Evolutionary conservation across 495 filamentous ascomycete genomes (phyloP), one percentile per base, ranked within the genome.

Genomic region (Poronia punctata): DNA sequence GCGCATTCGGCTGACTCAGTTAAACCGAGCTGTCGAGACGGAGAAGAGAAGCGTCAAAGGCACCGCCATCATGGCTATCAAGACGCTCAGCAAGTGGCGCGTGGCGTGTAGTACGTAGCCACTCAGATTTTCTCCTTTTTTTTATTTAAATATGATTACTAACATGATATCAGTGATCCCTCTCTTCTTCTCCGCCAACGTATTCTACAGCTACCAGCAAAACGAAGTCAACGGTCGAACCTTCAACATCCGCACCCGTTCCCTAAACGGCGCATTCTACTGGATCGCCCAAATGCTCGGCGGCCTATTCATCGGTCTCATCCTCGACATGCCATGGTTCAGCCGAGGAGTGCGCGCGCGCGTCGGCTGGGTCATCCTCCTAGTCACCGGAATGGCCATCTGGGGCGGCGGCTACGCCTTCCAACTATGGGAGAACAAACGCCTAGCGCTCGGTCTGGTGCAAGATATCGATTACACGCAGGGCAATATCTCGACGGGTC

Each of bases 381-480:
- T 72, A 38, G 19, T 55, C 11, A 39, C 68, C 11, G 69, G 65
- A 7, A 56, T 72, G 43, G 58, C 48, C 3, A 65, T 75, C 45
- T 75, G 70, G 67, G 68, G 71, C 7, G 67, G 66, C 37, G 71
- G 71, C 4, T 71, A 70, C 39, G 71, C 64, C n/a, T 72, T 65
- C 60, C 67, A 75, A 54, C 59, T 31, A 2, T 45, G 40, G 40
- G 16, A 37, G 10, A 32, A 48, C 32, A 38, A 37, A 20, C 61
- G 61, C 7, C 17, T 50, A 17, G 53, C 51, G 3, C 30, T 40
- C 19, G 63, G 61, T 5, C 21, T 53, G 10, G 57, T 64, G 28
- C 62, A 69, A 42, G 57, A 66, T 31, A 45, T 43, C 33, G 46
- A 49, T 37, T 49, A 33, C 40, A 35, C 20, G 24, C 17, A 49